Evolutionary conservation across 768 basidiomycete genomes (phyloP), one percentile per base, ranked within the genome.

Genomic region (Leccinum subtestaceum): DNA sequence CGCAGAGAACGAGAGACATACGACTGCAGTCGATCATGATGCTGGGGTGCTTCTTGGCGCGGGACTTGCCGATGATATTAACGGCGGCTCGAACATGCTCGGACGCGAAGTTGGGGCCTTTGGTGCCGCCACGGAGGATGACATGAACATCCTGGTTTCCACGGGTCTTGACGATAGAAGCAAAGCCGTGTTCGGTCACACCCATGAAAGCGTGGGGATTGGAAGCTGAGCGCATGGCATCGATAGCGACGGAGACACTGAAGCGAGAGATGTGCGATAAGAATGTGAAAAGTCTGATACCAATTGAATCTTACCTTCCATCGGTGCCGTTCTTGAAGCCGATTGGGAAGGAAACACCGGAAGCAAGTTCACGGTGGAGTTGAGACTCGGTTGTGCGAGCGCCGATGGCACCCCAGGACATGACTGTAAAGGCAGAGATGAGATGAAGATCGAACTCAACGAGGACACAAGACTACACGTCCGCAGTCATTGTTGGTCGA

Each of bases 241-340:
- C 97, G 57, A 98, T 90, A 3, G 96, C 96, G 36, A 98, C 93
- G 0, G 83, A 77, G 52, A 98, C 87, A 59, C 85, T 86, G 61
- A 32, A 34, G 29, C 40, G 23, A 56, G 53, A 57, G 38, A 15
- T 10, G 38, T 19, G 32, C 8, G 61, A 40, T 60, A 32, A 60
- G 57, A 2, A 60, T 25, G 53, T 10, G 29, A 29, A 58, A 57
- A 8, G 9, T 51, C 4, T 1, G 12, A 11, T 15, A 46, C 25
- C 31, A 59, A 45, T 10, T 31, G 38, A 34, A 48, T 56, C 74
- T 56, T 63, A 84, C 84, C 86, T 87, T 56, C 97, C 97, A 73
- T 98, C 96, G 3, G 97, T 99, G 55, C 97, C 96, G 72, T 99
- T 99, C 76, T 99, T 99, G 87, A 99, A 99, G 9, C 94, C 93